Percentiles rank a stretch among this genome's conserved stretches.
These are phyloP conservation scores for Chaetothyriales sp. DNA, from an alignment of 2,329 filamentous ascomycete species.

Conservation along the genomic window DNA sequence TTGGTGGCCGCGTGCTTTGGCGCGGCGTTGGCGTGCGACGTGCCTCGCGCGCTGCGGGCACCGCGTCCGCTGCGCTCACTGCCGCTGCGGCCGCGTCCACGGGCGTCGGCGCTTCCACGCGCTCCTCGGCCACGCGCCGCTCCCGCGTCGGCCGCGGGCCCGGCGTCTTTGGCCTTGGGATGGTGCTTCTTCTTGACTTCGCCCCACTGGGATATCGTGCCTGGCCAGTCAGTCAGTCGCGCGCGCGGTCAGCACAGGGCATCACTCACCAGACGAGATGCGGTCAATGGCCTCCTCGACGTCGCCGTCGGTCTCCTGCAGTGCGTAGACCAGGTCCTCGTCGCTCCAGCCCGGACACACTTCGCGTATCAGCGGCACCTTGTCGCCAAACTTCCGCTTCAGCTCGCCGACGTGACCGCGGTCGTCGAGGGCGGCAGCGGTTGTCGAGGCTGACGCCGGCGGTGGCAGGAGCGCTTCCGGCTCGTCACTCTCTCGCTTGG, in stretches of 20 bases:
- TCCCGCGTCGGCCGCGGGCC: constrained; percentile 23
- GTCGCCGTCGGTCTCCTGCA: constrained; percentile 56
- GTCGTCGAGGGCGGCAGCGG: constrained; percentile 53
- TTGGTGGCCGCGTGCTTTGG: constrained; percentile 18
- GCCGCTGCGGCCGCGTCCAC: constrained; percentile 31
- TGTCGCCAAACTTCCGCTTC: constrained; percentile 73
- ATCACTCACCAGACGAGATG: constrained; percentile 34
- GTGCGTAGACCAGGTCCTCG: constrained; percentile 81
- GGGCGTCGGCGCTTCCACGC: constrained; percentile 33
- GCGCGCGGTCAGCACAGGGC: not conserved
- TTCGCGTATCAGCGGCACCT: constrained; percentile 72
- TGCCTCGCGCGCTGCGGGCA: constrained; percentile 32
- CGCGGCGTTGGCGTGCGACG: constrained; percentile 30
- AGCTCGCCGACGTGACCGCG: constrained; percentile 83
- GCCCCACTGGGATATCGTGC: constrained; percentile 39
- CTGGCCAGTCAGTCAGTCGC: constrained; percentile 19
- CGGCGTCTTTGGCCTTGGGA: constrained; percentile 33
- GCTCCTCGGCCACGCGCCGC: constrained; percentile 29
- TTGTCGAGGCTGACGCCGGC: not conserved
- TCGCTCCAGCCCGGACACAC: constrained; percentile 94
- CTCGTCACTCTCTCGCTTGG: constrained; percentile 61
- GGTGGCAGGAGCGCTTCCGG: constrained; percentile 40
- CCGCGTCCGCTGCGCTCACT: constrained; percentile 32
- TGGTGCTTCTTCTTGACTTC: constrained; percentile 41
- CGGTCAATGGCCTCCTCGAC: constrained; percentile 37